Evolutionary conservation across 2,329 filamentous ascomycete genomes (phyloP).

Genomic region (Albifimbria verrucaria): DNA sequence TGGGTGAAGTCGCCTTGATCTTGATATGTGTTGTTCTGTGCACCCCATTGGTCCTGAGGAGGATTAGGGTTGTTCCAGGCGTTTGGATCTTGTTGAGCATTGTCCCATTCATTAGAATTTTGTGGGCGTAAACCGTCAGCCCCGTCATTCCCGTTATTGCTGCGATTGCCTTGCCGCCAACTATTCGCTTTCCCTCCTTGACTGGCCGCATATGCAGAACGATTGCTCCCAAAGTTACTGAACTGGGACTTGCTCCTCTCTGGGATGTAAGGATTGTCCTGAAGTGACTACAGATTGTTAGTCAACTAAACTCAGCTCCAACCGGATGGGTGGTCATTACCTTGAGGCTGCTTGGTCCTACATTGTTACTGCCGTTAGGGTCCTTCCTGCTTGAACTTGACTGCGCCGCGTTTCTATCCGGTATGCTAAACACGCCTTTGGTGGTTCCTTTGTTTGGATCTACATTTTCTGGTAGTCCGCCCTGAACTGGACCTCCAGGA

Average conservation of each 20-base stretch:
- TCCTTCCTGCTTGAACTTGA: constrained; percentile 16
- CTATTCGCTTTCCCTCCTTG: constrained; percentile 1
- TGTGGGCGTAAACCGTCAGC: background rate
- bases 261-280: constrained; percentile 22
- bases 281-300: constrained; percentile 2
- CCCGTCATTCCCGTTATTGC: constrained; percentile 3
- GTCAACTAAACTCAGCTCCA: too few relatives aligned
- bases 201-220: constrained; percentile 5
- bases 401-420: background rate
- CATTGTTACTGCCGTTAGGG: constrained; percentile 24
- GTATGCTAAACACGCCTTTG: background rate
- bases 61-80: background rate
- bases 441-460: constrained; percentile 4
- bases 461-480: background rate
- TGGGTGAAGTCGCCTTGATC: too few relatives aligned
- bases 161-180: constrained; percentile 1
- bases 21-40: background rate
- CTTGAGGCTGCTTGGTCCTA: constrained; percentile 17
- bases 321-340: too few relatives aligned
- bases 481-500: constrained; percentile 6
- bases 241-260: constrained; percentile 16
- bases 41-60: background rate
- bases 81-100: background rate
- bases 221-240: constrained; percentile 13
- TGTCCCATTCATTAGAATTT: constrained; percentile 1